A percentile compares a stretch with the other conserved stretches of the same genome.
phyloP scores from a whole-genome alignment of 495 filamentous ascomycete genomes.

The Penicillium fimorum region DNA sequence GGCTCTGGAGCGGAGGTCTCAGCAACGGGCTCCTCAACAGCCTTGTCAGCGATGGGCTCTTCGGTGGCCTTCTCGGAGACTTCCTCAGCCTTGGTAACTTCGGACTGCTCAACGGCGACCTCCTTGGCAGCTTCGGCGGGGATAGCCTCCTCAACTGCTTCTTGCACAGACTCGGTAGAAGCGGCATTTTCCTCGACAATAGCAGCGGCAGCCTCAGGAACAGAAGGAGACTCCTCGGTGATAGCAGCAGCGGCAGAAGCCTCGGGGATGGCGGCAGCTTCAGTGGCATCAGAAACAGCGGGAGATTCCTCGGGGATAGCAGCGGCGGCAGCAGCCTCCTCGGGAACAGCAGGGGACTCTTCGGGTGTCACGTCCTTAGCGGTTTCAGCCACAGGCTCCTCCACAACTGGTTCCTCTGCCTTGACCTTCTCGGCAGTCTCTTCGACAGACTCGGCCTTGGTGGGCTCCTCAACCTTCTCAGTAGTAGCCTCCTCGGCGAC shows the following conservation, averaged over 20 bases:
- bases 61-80: constrained; percentile 5
- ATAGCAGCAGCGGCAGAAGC: background rate
- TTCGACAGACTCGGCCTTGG: background rate
- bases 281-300: background rate
- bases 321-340: background rate
- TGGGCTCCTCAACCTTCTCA: background rate
- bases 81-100: background rate
- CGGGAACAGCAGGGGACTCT: constrained; percentile 1
- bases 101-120: background rate
- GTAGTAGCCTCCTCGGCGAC: constrained; percentile 4
- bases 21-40: constrained; percentile 9
- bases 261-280: constrained; percentile 6
- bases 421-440: constrained; percentile 10
- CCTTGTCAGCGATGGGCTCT: constrained; percentile 4
- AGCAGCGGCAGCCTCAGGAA: background rate
- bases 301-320: background rate
- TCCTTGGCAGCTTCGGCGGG: constrained; percentile 1
- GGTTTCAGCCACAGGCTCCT: constrained; percentile 15
- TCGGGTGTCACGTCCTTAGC: constrained; percentile 7
- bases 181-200: background rate
- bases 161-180: background rate
- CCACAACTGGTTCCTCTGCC: constrained; percentile 11
- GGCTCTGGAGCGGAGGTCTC: constrained; percentile 9
- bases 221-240: background rate
- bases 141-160: constrained; percentile 1